Evolutionary conservation across 1,284 basidiomycete genomes (phyloP), one percentile per base, ranked within the genome.

Genomic region (Butyriboletus appendiculatus): DNA sequence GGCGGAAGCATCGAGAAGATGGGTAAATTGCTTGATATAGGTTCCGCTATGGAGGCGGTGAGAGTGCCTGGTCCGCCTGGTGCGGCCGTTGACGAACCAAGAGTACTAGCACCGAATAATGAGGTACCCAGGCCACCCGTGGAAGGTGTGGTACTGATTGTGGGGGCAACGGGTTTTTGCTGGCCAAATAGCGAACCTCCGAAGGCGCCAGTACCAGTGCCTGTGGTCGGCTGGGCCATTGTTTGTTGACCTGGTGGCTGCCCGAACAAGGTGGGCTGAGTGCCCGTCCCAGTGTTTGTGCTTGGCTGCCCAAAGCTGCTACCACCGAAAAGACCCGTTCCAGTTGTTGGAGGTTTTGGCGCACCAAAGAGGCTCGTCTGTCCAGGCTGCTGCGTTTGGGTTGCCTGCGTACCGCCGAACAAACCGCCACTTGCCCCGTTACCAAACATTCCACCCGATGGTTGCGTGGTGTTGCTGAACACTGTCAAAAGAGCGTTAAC

Each of bases 31-130:
- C 85, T 81, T 40, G 90, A 91, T 68, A 98, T 95, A 0, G 96
- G 95, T 67, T 94, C 88, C 45, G 90, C 88, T 65, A 98, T 92
- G 11, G 93, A 94, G 0, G 93, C 90, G 14, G 85, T 90, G 51
- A 96, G 75, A 0, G 78, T 75, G 14, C 81, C 79, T 66, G 84
- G 81, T 24, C 75, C 71, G 39, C 68, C 74, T 43, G 73, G 71
- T 51, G 70, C 69, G 18, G 68, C 66, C 1, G 69, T 66, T 28
- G 81, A 76, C 11, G 73, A 69, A 49, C 75, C 76, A 34, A 83
- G 72, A 15, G 71, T 56, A 50, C 65, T 62, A 46, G 69, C 75
- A 30, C 81, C 79, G 60, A 88, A 86, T 11, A 85, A 55, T 30
- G 75, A 70, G 22, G 72, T 68, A 16, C 76, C 75, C 26, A 74